Evolutionary conservation across 352 stramenopile species (phyloP).

Genomic region (Pythium insidiosum): DNA sequence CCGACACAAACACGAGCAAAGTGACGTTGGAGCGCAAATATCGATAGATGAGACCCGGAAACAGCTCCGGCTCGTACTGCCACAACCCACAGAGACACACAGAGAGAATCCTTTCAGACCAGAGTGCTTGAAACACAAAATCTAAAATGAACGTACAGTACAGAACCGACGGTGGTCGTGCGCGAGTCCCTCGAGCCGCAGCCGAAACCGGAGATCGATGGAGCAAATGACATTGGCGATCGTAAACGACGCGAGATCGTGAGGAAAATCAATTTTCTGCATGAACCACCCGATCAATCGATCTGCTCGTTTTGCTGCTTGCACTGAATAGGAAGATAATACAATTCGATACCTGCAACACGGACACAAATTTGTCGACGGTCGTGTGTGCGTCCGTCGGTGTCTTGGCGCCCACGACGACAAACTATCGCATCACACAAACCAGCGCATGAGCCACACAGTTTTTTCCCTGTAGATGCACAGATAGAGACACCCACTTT

Average conservation of each 20-base stretch:
- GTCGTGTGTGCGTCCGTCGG: slow-evolving; percentile 27
- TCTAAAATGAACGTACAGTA: slow-evolving; percentile 34
- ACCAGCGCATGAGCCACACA: no score
- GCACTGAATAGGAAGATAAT: no score
- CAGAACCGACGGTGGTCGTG: slow-evolving; percentile 52
- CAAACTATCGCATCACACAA: no score
- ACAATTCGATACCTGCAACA: slow-evolving; percentile 36
- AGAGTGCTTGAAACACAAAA: no score
- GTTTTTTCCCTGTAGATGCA: no score
- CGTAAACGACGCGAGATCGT: slow-evolving; percentile 29
- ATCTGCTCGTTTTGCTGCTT: no score
- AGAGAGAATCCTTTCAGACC: neutral
- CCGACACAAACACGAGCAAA: slow-evolving; percentile 96
- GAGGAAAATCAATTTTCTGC: slow-evolving; percentile 55
- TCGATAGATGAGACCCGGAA: slow-evolving; percentile 96
- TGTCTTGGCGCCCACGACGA: slow-evolving; percentile 45
- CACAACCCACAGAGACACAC: neutral
- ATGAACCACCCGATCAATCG: no score
- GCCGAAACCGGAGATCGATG: slow-evolving; percentile 86
- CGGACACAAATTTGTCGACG: slow-evolving; percentile 43
- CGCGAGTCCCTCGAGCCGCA: slow-evolving; percentile 67
- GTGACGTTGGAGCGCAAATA: slow-evolving; percentile 91
- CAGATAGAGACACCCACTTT: slow-evolving; percentile 25
- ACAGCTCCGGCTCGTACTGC: slow-evolving; percentile 96
- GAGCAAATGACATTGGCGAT: slow-evolving; percentile 87